phyloP scores from a whole-genome alignment of 768 basidiomycete genomes.

The Naganishia friedmannii region DNA sequence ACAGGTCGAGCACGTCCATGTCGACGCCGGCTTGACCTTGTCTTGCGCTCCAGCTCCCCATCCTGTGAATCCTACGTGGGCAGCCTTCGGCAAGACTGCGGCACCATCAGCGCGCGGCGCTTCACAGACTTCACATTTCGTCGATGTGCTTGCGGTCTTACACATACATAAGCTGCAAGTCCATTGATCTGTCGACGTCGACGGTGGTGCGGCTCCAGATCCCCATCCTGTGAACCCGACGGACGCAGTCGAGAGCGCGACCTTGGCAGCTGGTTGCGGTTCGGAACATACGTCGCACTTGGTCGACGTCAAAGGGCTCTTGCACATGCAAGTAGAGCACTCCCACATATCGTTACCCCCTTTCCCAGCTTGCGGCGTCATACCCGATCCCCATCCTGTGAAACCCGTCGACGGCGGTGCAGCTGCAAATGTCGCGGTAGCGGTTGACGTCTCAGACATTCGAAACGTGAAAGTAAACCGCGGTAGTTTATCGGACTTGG shows the following conservation, averaged over 20 bases:
- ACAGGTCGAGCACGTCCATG: constrained; percentile 12
- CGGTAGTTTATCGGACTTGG: constrained; percentile 7
- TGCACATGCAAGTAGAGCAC: constrained; percentile 18
- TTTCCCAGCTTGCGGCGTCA: constrained; percentile 2
- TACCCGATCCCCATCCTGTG: constrained; percentile 12
- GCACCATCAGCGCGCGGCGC: constrained; percentile 4
- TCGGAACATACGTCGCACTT: constrained; percentile 30
- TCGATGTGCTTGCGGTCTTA: constrained; percentile 14
- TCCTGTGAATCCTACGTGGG: constrained; percentile 23
- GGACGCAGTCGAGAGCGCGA: background rate
- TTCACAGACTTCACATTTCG: constrained; percentile 30
- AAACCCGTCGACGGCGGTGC: constrained; percentile 2
- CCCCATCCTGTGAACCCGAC: constrained; percentile 33
- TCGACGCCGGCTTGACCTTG: background rate
- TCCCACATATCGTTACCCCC: constrained; percentile 11
- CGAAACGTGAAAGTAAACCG: constrained; percentile 3
- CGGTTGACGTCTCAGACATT: background rate
- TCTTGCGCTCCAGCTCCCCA: constrained; percentile 24
- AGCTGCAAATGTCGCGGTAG: too few species aligned
- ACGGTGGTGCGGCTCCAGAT: background rate
- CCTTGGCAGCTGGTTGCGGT: background rate
- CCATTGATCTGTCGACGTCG: background rate
- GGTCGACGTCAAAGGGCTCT: constrained; percentile 2
- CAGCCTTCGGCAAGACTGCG: background rate
- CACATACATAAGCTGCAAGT: constrained; percentile 16